These are phyloP conservation scores for Tetraselmis striata DNA, from an alignment of 139 green algal species.

Conservation along the genomic window DNA sequence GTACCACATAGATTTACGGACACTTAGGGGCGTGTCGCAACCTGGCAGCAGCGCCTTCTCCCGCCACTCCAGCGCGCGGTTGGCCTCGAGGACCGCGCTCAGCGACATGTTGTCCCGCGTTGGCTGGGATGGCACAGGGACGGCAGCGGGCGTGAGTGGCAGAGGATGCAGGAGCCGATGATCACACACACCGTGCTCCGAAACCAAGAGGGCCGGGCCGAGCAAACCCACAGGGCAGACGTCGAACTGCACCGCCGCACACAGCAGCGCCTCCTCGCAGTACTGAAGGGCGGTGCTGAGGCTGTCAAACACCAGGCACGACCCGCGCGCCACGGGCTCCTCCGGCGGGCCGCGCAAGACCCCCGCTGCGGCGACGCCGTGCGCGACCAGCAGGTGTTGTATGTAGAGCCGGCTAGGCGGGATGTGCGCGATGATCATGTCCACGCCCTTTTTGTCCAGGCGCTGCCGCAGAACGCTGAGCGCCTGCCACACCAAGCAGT, in stretches of 20 bases:
- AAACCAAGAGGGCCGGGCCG: no score
- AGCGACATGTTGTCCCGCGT: neutral
- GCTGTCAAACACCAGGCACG: conserved; percentile 41
- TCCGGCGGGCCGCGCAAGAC: neutral
- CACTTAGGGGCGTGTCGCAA: no score
- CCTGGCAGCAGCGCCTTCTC: neutral
- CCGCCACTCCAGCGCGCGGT: neutral
- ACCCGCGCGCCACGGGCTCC: neutral
- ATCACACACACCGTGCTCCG: no score
- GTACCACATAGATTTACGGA: no score
- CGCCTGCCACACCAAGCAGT: conserved; percentile 10
- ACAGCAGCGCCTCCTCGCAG: conserved; percentile 46
- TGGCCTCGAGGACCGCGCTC: neutral
- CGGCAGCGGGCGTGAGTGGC: no score
- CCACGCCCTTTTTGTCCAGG: conserved; percentile 25
- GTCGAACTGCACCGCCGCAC: neutral
- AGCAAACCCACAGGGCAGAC: neutral
- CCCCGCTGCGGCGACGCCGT: conserved; percentile 30
- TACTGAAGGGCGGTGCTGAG: conserved; percentile 43
- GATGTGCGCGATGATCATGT: conserved; percentile 53
- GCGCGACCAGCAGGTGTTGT: conserved; percentile 39
- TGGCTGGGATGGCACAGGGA: no score
- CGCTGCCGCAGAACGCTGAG: conserved; percentile 35
- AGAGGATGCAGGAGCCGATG: no score
- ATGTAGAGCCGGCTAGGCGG: conserved; percentile 1